Conservation (phyloP, 306 rosid species). For the Rubus parviflorus region DNA sequence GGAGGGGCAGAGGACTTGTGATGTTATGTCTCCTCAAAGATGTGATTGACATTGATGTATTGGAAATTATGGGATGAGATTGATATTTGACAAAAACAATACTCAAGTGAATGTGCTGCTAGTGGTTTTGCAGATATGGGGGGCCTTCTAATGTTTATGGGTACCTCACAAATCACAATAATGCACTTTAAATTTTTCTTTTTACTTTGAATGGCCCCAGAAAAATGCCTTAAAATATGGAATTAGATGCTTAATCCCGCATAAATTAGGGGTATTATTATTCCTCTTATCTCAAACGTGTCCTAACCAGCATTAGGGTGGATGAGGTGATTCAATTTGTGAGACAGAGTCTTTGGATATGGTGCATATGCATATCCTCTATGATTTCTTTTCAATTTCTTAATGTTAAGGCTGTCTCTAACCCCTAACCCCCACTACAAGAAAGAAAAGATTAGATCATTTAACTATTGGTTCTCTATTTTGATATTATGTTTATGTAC, state of each 20-base stretch:
- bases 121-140: background rate
- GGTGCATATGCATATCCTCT: background rate
- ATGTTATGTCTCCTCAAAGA: background rate
- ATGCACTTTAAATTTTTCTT: background rate
- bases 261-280: background rate
- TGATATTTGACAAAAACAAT: conserved; percentile 9
- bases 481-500: no score
- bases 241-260: conserved; percentile 2
- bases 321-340: background rate
- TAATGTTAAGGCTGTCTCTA: background rate
- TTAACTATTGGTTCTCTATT: background rate
- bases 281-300: background rate
- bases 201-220: background rate
- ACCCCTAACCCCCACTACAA: background rate
- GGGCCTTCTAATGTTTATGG: background rate
- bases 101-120: background rate
- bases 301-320: background rate
- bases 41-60: background rate
- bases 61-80: background rate
- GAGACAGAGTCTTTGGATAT: background rate
- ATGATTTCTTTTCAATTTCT: background rate
- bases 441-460: background rate
- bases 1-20: background rate
- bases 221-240: background rate
- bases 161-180: background rate